Evolutionary conservation across 345 rosid genomes (phyloP), one percentile per base, ranked within the genome.

Genomic region (Lepidium sativum): DNA sequence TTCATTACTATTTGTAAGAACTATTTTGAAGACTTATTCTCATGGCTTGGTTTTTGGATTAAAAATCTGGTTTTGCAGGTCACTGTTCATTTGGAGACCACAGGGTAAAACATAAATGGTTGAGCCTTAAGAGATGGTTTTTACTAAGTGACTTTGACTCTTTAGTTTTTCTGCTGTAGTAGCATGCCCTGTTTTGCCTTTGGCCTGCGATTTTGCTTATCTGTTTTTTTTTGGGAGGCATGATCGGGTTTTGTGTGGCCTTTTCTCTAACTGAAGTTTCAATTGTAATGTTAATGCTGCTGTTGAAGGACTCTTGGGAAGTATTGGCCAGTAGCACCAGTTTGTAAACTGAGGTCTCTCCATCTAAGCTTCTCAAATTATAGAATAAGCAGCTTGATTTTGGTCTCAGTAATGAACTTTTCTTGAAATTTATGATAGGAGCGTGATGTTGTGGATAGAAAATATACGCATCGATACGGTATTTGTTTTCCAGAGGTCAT

Each of bases 51-150:
- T 41, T 9, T 27, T 53, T 70, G 17, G 49, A 16, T 47, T 63
- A 2, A 13, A 35, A 56, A 16, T 51, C 1, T 3, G 39, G 41
- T 35, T 39, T 47, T 54, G 33, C 55, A 94, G 99, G 82, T 94
- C 97, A 44, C 80, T 94, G 41, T 88, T 88, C 75, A 85, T 94
- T 43, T 94, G 99, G 99, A 80, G 82, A 75, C 97, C 96, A 6
- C 82, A 80, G 71, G 87, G 78, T 69, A 78, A 76, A 51, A 38
- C 69, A 0, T 84, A 88, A 39, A 32, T 59, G 13, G 77, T 57
- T 43, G 88, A 87, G 63, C 31, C 31, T 7, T 27, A 0, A 27
- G 27, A 25, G 38, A 38, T 29, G 15, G 47, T 21, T n/a, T 32
- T 32, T 18, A 15, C 9, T 58, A 59, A 51, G 56, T 44, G 20